Evolutionary conservation across 208 protist genomes (phyloP).

Genomic region (Trichomonas vaginalis): DNA sequence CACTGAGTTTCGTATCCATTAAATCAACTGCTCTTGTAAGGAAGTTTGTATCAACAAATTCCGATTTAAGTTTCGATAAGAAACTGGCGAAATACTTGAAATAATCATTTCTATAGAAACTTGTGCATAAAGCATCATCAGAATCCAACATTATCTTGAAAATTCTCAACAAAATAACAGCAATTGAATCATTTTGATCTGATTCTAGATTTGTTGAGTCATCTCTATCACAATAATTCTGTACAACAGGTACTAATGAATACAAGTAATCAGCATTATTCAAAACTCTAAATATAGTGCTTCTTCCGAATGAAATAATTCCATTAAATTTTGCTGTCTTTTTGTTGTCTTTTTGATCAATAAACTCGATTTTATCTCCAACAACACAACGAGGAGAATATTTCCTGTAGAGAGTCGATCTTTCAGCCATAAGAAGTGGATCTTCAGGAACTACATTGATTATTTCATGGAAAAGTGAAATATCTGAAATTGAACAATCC

Average conservation of each 20-base stretch:
- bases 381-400: not conserved
- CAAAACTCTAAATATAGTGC: not conserved
- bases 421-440: not conserved
- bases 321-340: not conserved
- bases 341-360: not conserved
- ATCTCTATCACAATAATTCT: not conserved
- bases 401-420: not conserved
- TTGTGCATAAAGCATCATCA: not conserved
- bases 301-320: not conserved
- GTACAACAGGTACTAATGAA: not conserved
- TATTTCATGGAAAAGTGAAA: not conserved
- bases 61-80: not conserved
- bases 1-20: not conserved
- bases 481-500: not conserved
- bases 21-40: not conserved
- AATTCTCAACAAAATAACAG: not conserved
- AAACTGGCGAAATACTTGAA: not conserved
- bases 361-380: not conserved
- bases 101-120: not conserved
- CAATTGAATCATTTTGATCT: not conserved
- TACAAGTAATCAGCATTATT: not conserved
- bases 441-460: not conserved
- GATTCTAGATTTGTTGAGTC: not conserved
- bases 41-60: not conserved
- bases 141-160: not conserved